Evolutionary conservation across 805 yeast species (phyloP), one percentile per base, ranked within the genome.

Genomic region (Ogataea pini): DNA sequence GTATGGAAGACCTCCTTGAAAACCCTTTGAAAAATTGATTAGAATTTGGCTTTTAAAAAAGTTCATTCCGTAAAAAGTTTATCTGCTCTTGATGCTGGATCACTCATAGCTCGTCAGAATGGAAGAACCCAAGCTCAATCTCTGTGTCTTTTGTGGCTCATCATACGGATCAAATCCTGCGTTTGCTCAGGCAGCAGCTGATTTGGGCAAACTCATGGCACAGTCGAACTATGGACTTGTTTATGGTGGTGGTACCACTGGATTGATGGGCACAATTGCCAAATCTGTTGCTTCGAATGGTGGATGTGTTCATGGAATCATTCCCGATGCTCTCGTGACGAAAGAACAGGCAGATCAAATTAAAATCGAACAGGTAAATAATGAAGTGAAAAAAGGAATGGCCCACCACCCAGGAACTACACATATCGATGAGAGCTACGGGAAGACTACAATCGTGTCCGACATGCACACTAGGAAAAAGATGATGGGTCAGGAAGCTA

Each of bases 401-500:
- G 81, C 80, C 43, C 75, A 80, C 59, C 89, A 83, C 61, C 72
- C 73, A 49, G 90, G 89, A 7, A 63, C 73, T 3, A 82, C 87
- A 6, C 68, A 85, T 3, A 82, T 79, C 56, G 75, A 75, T 12
- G 64, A 64, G 25, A 72, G 72, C 41, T 87, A 85, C 62, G 96
- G 96, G 20, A 77, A 78, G 59, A 86, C 96, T n/a, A 84, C 90
- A 0, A 74, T 89, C 56, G 96, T 89, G 2, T 75, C 78, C 46
- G 95, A 88, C 61, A 89, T 89, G 96, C 96, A 89, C 68, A 84
- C 94, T 2, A 77, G 96, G 63, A 89, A 89, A 72, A 77, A 82
- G 63, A 56, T 85, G 72, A 89, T 89, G 96, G 92, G 89, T 28
- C 77, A 79, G 59, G 90, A 85, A 65, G 83, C 92, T n/a, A 80